Evolutionary conservation across 192 early-diverging fungal genomes (phyloP).

Genomic region (Coemansia aciculifera): DNA sequence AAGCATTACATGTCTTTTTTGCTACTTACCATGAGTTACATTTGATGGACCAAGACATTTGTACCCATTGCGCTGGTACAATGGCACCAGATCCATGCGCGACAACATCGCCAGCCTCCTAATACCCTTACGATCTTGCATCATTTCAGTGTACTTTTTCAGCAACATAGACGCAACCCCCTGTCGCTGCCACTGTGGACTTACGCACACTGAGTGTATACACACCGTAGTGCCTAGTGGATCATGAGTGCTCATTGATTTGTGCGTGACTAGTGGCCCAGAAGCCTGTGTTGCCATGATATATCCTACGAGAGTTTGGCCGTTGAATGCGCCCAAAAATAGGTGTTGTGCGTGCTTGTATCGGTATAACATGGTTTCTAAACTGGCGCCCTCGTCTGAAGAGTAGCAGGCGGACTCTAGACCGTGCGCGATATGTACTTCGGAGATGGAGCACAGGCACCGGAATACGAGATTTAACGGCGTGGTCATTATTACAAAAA

Average conservation of each 20-base stretch:
- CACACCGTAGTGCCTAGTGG: conserved; percentile 62
- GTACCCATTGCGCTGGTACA: conserved; percentile 70
- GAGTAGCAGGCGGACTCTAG: conserved; percentile 33
- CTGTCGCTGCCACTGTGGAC: conserved; percentile 46
- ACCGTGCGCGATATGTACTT: conserved; percentile 20
- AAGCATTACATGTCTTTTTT: neutral
- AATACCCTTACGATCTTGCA: conserved; percentile 26
- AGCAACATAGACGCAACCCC: conserved; percentile 62
- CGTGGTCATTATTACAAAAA: neutral
- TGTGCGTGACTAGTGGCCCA: conserved; percentile 57
- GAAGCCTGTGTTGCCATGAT: conserved; percentile 59
- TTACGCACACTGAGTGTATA: conserved; percentile 68
- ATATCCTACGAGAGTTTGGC: conserved; percentile 56
- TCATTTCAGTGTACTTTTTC: conserved; percentile 45
- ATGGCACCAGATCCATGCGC: conserved; percentile 54
- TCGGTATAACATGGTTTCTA: conserved; percentile 37
- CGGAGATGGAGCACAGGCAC: conserved; percentile 9
- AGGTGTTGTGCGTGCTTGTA: conserved; percentile 30
- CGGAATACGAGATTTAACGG: conserved; percentile 12
- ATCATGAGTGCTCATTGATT: conserved; percentile 66
- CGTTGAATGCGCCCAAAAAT: conserved; percentile 44
- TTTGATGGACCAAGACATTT: conserved; percentile 55
- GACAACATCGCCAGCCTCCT: conserved; percentile 60
- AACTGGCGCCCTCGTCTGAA: conserved; percentile 38
- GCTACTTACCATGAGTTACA: conserved; percentile 59